Conservation (phyloP, 2,329 filamentous ascomycete species). For the Calonectria ilicicola region DNA sequence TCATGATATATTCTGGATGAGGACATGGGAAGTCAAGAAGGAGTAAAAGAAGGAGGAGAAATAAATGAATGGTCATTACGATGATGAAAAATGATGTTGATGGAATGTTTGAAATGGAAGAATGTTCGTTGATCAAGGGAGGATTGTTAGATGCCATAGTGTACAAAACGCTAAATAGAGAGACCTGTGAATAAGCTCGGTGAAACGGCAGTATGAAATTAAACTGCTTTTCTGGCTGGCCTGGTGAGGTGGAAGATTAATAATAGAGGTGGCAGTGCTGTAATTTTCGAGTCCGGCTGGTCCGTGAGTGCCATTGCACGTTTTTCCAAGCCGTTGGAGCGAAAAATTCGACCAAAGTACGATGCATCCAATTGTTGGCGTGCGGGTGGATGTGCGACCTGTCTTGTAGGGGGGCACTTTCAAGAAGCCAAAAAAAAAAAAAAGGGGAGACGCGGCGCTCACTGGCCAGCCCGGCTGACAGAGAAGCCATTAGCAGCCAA, state of each 20-base stretch:
- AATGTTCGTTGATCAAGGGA: neutral
- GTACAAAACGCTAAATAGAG: too few relatives aligned
- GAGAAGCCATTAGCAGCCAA: constrained; percentile 44
- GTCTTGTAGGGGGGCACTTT: neutral
- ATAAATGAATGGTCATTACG: neutral
- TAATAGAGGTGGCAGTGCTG: neutral
- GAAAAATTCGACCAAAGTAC: neutral
- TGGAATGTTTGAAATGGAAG: neutral
- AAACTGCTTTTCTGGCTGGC: too few relatives aligned
- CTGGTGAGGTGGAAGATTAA: neutral
- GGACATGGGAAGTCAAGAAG: neutral
- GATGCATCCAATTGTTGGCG: neutral
- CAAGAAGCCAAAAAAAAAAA: constrained; percentile 24
- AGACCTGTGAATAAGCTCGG: neutral
- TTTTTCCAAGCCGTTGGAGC: neutral
- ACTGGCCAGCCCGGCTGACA: constrained; percentile 40
- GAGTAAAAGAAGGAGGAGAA: neutral
- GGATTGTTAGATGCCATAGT: neutral
- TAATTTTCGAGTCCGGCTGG: neutral
- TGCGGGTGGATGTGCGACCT: neutral
- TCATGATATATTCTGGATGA: neutral
- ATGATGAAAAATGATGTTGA: neutral
- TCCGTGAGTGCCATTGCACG: neutral
- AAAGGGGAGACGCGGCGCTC: constrained; percentile 39
- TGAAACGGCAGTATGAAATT: neutral